Evolutionary conservation across 306 rosid species (phyloP).

Genomic region (Glycyrrhiza uralensis): DNA sequence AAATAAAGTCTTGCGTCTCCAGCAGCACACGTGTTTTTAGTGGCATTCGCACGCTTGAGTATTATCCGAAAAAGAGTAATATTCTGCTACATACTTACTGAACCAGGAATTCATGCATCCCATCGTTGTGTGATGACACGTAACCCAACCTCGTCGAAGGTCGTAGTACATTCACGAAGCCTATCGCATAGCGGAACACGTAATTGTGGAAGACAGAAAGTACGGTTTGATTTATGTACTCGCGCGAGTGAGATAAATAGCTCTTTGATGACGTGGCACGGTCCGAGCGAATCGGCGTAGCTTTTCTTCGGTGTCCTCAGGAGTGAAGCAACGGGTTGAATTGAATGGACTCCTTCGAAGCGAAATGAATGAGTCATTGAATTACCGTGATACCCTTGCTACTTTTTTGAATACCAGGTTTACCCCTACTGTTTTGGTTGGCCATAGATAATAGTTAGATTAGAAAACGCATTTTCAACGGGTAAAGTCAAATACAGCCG

Average conservation of each 20-base stretch:
- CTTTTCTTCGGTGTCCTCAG: not conserved
- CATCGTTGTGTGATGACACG: not conserved
- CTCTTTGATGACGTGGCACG: slow-evolving; percentile 23
- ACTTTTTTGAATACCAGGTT: not conserved
- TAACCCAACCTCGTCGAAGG: not conserved
- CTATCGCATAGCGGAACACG: not conserved
- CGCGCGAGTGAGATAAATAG: not conserved
- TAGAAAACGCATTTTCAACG: not conserved
- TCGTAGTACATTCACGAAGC: not conserved
- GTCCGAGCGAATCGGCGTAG: not conserved
- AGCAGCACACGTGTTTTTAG: not conserved
- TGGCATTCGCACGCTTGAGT: not conserved
- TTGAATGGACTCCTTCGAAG: not conserved
- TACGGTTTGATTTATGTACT: not conserved
- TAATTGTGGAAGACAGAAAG: not conserved
- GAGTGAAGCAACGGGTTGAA: not conserved
- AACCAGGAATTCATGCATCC: not conserved
- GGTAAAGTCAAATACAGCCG: slow-evolving; percentile 13
- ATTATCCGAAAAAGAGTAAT: not conserved
- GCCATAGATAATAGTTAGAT: not conserved
- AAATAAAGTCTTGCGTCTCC: not conserved
- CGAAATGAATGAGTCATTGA: not conserved
- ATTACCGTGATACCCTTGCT: not conserved
- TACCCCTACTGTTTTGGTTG: not conserved
- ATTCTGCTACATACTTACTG: not conserved